Evolutionary conservation across 345 rosid species (phyloP).

Genomic region (Citrus unshiu): DNA sequence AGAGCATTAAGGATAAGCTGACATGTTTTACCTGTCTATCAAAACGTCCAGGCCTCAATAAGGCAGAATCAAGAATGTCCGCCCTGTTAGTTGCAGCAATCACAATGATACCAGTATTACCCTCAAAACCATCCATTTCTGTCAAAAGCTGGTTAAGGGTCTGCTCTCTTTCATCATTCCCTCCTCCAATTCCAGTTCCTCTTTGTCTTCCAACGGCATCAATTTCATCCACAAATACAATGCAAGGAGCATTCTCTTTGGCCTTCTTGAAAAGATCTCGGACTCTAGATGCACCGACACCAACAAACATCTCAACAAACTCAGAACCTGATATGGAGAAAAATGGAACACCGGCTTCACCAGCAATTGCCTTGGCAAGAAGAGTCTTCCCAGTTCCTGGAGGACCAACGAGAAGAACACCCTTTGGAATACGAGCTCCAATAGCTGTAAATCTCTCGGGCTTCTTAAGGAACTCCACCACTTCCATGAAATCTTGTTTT

Average conservation of each 20-base stretch:
- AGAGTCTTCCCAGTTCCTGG: conserved; percentile 99
- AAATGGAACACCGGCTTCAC: conserved; percentile 98
- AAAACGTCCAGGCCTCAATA: conserved; percentile 91
- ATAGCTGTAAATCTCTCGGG: conserved; percentile 98
- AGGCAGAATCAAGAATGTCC: conserved; percentile 89
- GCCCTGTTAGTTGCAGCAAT: conserved; percentile 95
- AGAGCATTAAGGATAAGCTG: neutral
- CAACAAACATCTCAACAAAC: conserved; percentile 97
- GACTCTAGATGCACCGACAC: conserved; percentile 97
- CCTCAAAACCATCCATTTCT: conserved; percentile 99
- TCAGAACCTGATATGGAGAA: conserved; percentile 97
- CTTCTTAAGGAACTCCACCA: conserved; percentile 94
- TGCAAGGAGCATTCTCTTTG: conserved; percentile 93
- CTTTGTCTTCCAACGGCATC: conserved; percentile 97
- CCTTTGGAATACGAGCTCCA: conserved; percentile 95
- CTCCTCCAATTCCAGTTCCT: conserved; percentile 97
- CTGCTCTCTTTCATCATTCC: conserved; percentile 98
- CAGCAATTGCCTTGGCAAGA: conserved; percentile 98
- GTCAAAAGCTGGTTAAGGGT: conserved; percentile 95
- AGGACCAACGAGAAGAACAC: conserved; percentile 97
- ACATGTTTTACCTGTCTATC: conserved; percentile 73
- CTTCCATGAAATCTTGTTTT: conserved; percentile 99
- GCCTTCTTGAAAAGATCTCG: conserved; percentile 96
- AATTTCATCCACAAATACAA: conserved; percentile 97
- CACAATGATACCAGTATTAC: conserved; percentile 90